Evolutionary conservation across 441 rosid species (phyloP).

Genomic region (Manihot esculenta): DNA sequence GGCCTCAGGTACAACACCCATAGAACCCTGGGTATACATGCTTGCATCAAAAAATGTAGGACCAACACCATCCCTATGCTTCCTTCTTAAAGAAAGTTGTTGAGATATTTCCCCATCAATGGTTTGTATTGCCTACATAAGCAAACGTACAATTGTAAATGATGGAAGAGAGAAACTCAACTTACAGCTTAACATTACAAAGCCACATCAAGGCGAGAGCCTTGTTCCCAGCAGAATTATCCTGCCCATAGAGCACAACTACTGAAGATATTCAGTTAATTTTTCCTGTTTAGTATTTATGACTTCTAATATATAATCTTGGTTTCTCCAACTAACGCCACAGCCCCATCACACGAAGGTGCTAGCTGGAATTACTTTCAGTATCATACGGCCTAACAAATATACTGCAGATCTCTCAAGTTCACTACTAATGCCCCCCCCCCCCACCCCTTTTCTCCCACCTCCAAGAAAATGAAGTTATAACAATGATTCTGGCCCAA

Average conservation of each 20-base stretch:
- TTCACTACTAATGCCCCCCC: no score
- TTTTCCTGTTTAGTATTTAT: no score
- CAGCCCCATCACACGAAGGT: neutral
- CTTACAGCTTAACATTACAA: neutral
- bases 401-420: no score
- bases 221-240: neutral
- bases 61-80: constrained; percentile 83
- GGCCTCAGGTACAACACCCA: constrained; percentile 83
- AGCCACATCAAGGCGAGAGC: neutral
- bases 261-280: no score
- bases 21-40: constrained; percentile 71
- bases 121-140: constrained; percentile 77
- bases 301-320: no score
- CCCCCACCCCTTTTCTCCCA: no score
- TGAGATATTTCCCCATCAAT: constrained; percentile 91
- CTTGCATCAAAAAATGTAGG: constrained; percentile 73
- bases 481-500: no score
- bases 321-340: neutral
- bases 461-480: no score
- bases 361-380: neutral
- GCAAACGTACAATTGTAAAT: neutral
- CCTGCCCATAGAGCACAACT: no score
- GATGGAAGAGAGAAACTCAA: neutral
- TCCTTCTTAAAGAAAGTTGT: constrained; percentile 75
- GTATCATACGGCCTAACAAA: no score